Evolutionary conservation across 2,329 filamentous ascomycete genomes (phyloP), one percentile per base, ranked within the genome.

Genomic region (Aspergillus intermedius): DNA sequence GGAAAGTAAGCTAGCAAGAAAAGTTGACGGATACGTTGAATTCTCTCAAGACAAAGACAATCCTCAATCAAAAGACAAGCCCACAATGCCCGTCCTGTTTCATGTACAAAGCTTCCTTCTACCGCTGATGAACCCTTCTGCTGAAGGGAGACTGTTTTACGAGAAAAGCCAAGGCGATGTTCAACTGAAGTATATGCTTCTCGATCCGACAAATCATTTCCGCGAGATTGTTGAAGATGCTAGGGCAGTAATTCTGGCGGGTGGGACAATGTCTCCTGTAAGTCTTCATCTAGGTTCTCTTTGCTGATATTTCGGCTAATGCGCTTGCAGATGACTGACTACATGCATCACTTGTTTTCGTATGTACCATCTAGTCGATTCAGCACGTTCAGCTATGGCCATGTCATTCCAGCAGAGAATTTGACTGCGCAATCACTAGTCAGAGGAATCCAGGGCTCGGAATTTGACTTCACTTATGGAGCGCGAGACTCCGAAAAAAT

Each of bases 241-340:
- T 0, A 79, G 90, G 49, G 88, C 91, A 2, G 87, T 98, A 3
- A 86, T 98, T 39, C 75, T 98, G 3, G 93, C 91, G 0, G 93
- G 93, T 49, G 93, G 93, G 19, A 98, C 93, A 22, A 97, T 98
- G 93, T 95, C 93, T 2, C 93, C 93, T 0, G 77, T 80, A 64
- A 61, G 70, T 61, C 4, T 28, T 39, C 7, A n/a, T 9, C n/a
- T 37, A 37, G n/a, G n/a, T n/a, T 10, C 17, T 6, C 8, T 8
- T 17, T 37, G 7, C n/a, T 19, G n/a, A 10, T 4, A 7, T n/a
- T 19, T 8, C 17, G 12, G 17, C 37, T 22, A 21, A 40, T 21
- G 15, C 10, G 2, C 19, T 19, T 13, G 6, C 51, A 79, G 68
- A 95, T 97, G 74, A 81, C 85, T 21, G 93, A 97, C 70, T 98